Evolutionary conservation across 2,329 filamentous ascomycete species (phyloP).

Genomic region (Elsinoe necatrix): DNA sequence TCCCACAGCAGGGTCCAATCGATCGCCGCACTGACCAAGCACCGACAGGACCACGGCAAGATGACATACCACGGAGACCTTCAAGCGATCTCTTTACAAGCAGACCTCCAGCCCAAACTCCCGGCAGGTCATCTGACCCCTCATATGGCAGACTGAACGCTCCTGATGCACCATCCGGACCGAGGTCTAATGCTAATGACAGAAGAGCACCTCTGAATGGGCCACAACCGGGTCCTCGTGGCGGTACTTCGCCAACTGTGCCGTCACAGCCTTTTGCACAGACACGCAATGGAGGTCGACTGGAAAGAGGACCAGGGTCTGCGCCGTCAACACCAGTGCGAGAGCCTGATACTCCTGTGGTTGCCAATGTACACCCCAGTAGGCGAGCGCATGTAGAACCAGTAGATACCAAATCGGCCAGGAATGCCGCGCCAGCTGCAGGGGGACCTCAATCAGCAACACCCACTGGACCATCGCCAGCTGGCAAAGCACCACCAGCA

Average conservation of each 20-base stretch:
- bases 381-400: constrained; percentile 22
- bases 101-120: background rate
- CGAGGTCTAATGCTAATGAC: constrained; percentile 28
- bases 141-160: constrained; percentile 43
- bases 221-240: constrained; percentile 28
- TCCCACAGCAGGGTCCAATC: constrained; percentile 20
- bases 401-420: constrained; percentile 24
- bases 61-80: background rate
- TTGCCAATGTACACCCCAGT: constrained; percentile 25
- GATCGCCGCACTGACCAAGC: constrained; percentile 34
- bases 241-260: constrained; percentile 30
- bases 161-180: constrained; percentile 47
- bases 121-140: constrained; percentile 30
- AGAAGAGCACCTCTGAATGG: constrained; percentile 29
- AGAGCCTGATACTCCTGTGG: constrained; percentile 19
- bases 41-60: constrained; percentile 46
- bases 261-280: constrained; percentile 24
- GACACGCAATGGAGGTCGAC: constrained; percentile 13
- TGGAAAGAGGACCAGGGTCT: constrained; percentile 20
- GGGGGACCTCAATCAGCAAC: constrained; percentile 22
- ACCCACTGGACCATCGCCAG: constrained; percentile 25
- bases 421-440: constrained; percentile 17
- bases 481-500: constrained; percentile 24
- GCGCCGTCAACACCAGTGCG: constrained; percentile 24
- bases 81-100: background rate